These are phyloP conservation scores for Cicer bijugum DNA, from an alignment of 306 rosid species.

Conservation along the genomic window DNA sequence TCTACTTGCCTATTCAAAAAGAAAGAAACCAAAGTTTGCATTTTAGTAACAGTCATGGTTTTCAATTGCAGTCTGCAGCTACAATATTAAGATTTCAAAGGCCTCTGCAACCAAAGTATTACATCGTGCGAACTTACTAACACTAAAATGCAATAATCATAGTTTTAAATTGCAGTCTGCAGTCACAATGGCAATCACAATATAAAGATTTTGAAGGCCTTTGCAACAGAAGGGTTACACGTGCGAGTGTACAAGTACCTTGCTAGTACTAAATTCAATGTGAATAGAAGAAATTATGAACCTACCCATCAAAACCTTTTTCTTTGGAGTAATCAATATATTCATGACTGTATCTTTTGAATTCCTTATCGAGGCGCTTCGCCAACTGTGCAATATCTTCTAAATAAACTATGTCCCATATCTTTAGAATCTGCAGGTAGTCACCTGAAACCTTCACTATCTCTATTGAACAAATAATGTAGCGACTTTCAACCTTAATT, in stretches of 20 bases:
- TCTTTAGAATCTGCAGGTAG: conserved; percentile 59
- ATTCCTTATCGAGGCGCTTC: conserved; percentile 52
- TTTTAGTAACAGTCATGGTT: background rate
- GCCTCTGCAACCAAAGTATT: too few relatives aligned
- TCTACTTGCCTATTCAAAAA: conserved; percentile 47
- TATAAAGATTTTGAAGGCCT: too few relatives aligned
- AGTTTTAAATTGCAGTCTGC: too few relatives aligned
- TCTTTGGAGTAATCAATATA: conserved; percentile 57
- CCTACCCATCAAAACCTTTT: conserved; percentile 53
- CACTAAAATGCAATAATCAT: too few relatives aligned
- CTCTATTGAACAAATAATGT: conserved; percentile 59
- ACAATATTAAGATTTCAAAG: too few relatives aligned
- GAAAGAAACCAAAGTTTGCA: background rate
- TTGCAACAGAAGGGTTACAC: too few relatives aligned
- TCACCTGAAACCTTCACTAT: conserved; percentile 46
- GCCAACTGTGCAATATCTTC: conserved; percentile 57
- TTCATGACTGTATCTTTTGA: conserved; percentile 52
- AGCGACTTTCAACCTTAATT: conserved; percentile 55
- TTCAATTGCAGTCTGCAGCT: too few relatives aligned
- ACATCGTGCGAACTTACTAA: too few relatives aligned
- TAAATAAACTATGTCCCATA: conserved; percentile 63
- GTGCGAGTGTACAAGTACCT: too few relatives aligned
- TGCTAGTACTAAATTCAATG: too few relatives aligned
- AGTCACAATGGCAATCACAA: too few relatives aligned
- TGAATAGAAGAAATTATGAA: background rate